Conservation (phyloP, 2,329 filamentous ascomycete species). For the Sordariomycetes sp. region DNA sequence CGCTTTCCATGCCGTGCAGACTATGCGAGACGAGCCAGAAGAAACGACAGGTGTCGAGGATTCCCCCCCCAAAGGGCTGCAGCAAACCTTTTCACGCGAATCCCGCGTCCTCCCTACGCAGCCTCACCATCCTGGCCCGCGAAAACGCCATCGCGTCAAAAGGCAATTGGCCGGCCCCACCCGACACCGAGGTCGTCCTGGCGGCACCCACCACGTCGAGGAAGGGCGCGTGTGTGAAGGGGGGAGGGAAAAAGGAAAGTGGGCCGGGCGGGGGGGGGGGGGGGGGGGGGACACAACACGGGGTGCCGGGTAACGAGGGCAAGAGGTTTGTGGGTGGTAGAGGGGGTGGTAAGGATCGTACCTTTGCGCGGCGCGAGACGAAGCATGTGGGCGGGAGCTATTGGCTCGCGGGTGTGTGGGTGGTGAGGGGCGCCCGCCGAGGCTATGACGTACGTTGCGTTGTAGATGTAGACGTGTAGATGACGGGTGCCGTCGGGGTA, state of each 20-base stretch:
- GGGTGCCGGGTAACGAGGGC: background rate
- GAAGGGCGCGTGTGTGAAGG: background rate
- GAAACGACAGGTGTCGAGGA: no score
- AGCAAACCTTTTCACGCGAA: no score
- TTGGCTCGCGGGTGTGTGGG: background rate
- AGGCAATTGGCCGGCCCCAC: background rate
- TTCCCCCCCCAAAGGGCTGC: no score
- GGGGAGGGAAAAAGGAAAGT: no score
- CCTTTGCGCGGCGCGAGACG: background rate
- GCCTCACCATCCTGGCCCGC: background rate
- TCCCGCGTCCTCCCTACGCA: background rate
- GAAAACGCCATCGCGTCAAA: background rate
- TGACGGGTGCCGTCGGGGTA: no score
- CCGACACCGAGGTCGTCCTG: background rate
- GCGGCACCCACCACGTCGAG: background rate
- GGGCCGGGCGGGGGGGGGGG: no score
- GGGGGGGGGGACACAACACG: no score
- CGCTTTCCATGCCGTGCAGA: background rate
- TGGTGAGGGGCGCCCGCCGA: background rate
- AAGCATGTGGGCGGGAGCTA: background rate
- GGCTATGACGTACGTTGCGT: background rate
- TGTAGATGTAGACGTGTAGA: background rate
- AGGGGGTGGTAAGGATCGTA: background rate
- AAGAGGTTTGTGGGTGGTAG: background rate
- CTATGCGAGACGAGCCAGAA: no score